phyloP scores from a whole-genome alignment of 345 rosid genomes.

The Populus ilicifolia region DNA sequence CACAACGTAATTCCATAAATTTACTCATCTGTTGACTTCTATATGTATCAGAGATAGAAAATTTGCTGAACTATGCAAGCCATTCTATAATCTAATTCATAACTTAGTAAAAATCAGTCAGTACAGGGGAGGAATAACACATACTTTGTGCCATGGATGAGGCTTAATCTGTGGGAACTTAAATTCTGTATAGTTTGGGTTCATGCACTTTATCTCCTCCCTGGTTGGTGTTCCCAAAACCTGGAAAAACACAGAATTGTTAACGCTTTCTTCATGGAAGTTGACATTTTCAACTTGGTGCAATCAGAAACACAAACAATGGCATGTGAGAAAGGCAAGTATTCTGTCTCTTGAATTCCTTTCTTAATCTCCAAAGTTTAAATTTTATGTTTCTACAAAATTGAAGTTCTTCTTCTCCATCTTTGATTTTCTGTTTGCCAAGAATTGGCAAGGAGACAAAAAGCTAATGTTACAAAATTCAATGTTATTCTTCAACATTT shows the following conservation, averaged over 20 bases:
- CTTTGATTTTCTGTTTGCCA: neutral
- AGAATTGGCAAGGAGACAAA: neutral
- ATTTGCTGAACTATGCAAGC: neutral
- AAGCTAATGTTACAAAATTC: neutral
- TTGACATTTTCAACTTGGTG: neutral
- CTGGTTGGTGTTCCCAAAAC: conserved; percentile 95
- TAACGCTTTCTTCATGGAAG: neutral
- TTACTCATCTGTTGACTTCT: neutral
- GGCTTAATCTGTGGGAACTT: conserved; percentile 94
- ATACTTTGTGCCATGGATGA: conserved; percentile 97
- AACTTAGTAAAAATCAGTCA: neutral
- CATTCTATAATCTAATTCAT: neutral
- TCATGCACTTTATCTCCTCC: conserved; percentile 99
- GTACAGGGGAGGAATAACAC: neutral
- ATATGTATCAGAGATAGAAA: neutral
- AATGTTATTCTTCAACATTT: neutral
- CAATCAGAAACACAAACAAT: neutral
- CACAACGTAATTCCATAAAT: neutral
- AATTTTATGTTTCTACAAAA: neutral
- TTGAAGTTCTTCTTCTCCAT: neutral
- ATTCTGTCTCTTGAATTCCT: neutral
- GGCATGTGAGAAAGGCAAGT: neutral
- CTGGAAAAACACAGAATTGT: conserved; percentile 22
- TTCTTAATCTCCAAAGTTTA: neutral
- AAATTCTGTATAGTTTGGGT: conserved; percentile 88